Evolutionary conservation across 208 protist genomes (phyloP).

Genomic region (Polymyxa betae): DNA sequence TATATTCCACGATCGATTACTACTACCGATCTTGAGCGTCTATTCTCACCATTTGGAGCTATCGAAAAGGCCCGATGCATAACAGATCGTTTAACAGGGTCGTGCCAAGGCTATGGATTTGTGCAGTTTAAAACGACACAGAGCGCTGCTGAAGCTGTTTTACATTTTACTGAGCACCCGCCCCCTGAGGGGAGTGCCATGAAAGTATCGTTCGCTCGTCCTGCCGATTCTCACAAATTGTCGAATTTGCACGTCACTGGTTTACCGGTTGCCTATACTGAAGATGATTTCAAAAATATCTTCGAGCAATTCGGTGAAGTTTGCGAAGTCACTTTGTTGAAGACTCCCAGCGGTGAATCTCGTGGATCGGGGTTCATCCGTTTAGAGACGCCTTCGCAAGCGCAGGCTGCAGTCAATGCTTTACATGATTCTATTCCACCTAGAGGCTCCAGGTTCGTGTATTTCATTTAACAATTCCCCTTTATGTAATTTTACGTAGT

Average conservation of each 20-base stretch:
- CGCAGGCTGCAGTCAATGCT: not conserved
- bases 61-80: not conserved
- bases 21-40: not conserved
- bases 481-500: too few species aligned
- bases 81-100: not conserved
- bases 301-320: not conserved
- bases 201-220: not conserved
- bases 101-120: not conserved
- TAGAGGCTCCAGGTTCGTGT: not conserved
- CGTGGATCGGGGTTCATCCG: not conserved
- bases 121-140: not conserved
- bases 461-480: too few species aligned
- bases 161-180: not conserved
- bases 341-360: not conserved
- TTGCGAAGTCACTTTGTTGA: not conserved
- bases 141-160: not conserved
- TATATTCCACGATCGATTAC: not conserved
- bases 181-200: not conserved
- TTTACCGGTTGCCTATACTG: not conserved
- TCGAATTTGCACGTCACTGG: not conserved
- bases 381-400: not conserved
- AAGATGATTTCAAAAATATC: not conserved
- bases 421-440: not conserved
- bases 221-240: not conserved
- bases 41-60: not conserved